Percentiles rank a stretch among this genome's conserved stretches.
These are phyloP conservation scores for Didymella glomerata DNA, from an alignment of 2,329 filamentous ascomycete genomes.

Conservation along the genomic window DNA sequence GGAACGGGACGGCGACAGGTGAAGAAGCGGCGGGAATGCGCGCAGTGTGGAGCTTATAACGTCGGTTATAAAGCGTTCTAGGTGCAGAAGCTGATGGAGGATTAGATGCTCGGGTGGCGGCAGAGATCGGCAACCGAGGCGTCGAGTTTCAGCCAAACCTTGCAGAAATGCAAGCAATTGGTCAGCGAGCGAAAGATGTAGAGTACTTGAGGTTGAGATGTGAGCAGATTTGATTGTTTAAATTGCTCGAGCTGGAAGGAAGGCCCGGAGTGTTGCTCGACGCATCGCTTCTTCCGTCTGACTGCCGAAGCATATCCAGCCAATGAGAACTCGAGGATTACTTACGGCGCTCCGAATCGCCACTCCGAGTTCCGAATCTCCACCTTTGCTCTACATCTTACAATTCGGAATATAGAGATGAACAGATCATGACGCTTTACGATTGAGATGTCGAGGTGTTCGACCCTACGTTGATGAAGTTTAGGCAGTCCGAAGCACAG, in stretches of 20 bases:
- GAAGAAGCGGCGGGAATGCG: constrained; percentile 6
- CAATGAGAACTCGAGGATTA: constrained; percentile 17
- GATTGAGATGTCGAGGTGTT: too few relatives aligned
- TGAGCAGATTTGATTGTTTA: constrained; percentile 16
- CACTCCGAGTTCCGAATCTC: constrained; percentile 17
- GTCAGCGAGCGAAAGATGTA: constrained; percentile 4
- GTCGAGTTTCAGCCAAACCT: background rate
- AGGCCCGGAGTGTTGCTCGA: constrained; percentile 18
- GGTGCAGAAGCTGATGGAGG: constrained; percentile 17
- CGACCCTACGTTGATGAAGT: too few relatives aligned
- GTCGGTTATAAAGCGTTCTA: constrained; percentile 20
- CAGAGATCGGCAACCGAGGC: constrained; percentile 16
- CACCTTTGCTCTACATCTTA: background rate
- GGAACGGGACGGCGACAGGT: background rate
- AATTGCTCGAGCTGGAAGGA: constrained; percentile 10
- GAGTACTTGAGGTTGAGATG: constrained; percentile 6
- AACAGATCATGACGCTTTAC: too few relatives aligned
- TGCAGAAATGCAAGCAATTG: constrained; percentile 1
- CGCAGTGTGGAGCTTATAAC: constrained; percentile 14
- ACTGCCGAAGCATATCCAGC: constrained; percentile 21
- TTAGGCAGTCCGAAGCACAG: too few relatives aligned
- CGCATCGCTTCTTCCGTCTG: constrained; percentile 2
- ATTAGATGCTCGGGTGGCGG: constrained; percentile 17
- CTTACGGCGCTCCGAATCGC: constrained; percentile 12
- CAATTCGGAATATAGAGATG: background rate